These are phyloP conservation scores for Cocos nucifera DNA, from an alignment of 176 grass and related monocot species.

Conservation along the genomic window DNA sequence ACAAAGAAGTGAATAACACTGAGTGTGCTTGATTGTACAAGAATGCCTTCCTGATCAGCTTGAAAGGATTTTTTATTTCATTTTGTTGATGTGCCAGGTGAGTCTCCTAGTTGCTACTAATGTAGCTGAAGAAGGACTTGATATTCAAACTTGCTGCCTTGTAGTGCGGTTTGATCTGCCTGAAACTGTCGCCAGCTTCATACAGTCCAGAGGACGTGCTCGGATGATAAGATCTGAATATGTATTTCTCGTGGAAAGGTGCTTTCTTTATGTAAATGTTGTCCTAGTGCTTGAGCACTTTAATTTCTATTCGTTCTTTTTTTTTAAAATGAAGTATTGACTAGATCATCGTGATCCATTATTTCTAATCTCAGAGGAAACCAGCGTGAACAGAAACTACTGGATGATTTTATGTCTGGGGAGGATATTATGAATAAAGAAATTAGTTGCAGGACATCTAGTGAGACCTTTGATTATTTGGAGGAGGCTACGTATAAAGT, in stretches of 20 bases:
- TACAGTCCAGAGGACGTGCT: conserved; percentile 89
- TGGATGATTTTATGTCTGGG: conserved; percentile 55
- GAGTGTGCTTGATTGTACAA: too few species aligned
- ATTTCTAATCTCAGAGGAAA: conserved; percentile 52
- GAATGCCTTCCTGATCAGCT: too few species aligned
- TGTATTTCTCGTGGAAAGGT: conserved; percentile 87
- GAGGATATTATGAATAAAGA: conserved; percentile 82
- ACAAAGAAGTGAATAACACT: too few species aligned
- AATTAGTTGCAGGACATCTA: conserved; percentile 56
- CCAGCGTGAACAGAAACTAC: conserved; percentile 54
- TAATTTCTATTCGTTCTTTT: neutral
- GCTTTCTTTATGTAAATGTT: neutral
- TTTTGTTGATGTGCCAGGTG: conserved; percentile 40
- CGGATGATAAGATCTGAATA: conserved; percentile 81
- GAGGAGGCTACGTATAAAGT: conserved; percentile 67
- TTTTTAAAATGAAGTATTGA: conserved; percentile 1
- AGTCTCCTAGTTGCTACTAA: conserved; percentile 93
- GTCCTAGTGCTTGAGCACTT: conserved; percentile 12
- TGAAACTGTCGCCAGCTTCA: conserved; percentile 83
- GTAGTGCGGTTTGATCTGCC: conserved; percentile 97
- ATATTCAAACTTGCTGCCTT: conserved; percentile 91
- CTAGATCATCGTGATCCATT: neutral
- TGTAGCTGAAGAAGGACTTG: conserved; percentile 97
- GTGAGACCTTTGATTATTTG: conserved; percentile 66
- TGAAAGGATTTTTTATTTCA: conserved; percentile 4